phyloP scores from a whole-genome alignment of 169 alveolate genomes.

The Pseudocohnilembus persalinus region DNA sequence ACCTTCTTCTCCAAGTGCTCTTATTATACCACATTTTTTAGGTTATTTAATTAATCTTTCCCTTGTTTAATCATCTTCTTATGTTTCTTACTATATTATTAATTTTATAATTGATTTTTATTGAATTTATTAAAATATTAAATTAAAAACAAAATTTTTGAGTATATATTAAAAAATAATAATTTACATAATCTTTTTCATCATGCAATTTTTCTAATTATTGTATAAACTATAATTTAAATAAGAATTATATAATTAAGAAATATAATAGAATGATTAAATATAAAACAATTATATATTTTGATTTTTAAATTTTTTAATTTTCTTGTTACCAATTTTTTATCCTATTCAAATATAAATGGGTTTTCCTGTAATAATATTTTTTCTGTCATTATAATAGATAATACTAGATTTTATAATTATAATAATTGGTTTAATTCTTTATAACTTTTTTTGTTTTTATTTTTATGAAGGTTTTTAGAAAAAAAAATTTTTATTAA shows the following conservation, averaged over 20 bases:
- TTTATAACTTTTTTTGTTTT: too few relatives aligned
- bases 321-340: neutral
- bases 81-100: neutral
- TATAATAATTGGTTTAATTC: too few relatives aligned
- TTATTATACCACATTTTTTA: constrained; percentile 23
- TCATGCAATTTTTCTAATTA: constrained; percentile 9
- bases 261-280: neutral
- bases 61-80: neutral
- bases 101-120: neutral
- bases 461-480: too few relatives aligned
- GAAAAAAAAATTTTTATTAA: too few relatives aligned
- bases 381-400: constrained; percentile 35
- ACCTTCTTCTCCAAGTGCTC: constrained; percentile 31
- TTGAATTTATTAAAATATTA: neutral
- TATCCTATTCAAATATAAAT: constrained; percentile 11
- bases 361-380: constrained; percentile 25
- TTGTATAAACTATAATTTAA: neutral
- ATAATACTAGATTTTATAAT: too few relatives aligned
- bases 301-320: neutral
- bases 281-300: neutral
- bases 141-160: too few relatives aligned
- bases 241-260: neutral
- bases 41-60: constrained; percentile 17
- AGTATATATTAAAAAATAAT: too few relatives aligned
- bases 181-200: neutral